phyloP scores from a whole-genome alignment of 1,284 basidiomycete genomes.

The Ustanciosporium gigantosporum region DNA sequence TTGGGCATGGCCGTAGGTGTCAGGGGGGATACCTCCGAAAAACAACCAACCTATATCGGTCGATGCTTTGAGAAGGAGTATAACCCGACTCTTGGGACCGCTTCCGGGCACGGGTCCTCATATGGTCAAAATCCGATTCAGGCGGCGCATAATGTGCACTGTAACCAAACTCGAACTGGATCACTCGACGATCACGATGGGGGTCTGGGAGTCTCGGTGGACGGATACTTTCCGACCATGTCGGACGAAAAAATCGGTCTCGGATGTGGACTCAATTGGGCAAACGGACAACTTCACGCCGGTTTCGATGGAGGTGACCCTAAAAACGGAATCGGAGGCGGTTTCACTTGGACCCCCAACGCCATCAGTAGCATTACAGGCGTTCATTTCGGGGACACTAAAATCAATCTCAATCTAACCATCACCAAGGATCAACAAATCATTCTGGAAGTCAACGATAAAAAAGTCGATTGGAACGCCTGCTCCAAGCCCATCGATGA shows the following conservation, averaged over 20 bases:
- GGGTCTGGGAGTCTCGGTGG: constrained; percentile 9
- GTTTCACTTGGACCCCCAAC: constrained; percentile 8
- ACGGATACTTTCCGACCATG: constrained; percentile 12
- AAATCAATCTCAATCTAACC: constrained; percentile 14
- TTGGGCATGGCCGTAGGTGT: too few species aligned
- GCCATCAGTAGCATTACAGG: constrained; percentile 6
- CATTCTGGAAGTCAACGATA: constrained; percentile 9
- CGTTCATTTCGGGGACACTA: constrained; percentile 2
- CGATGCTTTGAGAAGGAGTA: too few species aligned
- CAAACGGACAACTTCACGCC: constrained; percentile 8
- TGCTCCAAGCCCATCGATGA: too few species aligned
- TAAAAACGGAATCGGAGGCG: constrained; percentile 11
- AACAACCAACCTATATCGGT: too few species aligned
- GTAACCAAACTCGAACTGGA: too few species aligned
- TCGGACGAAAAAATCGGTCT: constrained; percentile 5
- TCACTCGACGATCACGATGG: too few species aligned
- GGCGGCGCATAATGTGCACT: too few species aligned
- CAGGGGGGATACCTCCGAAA: too few species aligned
- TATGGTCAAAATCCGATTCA: too few species aligned
- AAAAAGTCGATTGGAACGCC: constrained; percentile 10
- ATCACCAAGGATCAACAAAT: constrained; percentile 7
- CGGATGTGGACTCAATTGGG: constrained; percentile 21
- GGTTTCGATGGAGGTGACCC: constrained; percentile 22
- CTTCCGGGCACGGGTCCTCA: too few species aligned
- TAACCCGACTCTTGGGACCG: too few species aligned